Percentiles rank a stretch among this genome's conserved stretches.
phyloP scores from a whole-genome alignment of 345 rosid species.

The Toxicodendron radicans region DNA sequence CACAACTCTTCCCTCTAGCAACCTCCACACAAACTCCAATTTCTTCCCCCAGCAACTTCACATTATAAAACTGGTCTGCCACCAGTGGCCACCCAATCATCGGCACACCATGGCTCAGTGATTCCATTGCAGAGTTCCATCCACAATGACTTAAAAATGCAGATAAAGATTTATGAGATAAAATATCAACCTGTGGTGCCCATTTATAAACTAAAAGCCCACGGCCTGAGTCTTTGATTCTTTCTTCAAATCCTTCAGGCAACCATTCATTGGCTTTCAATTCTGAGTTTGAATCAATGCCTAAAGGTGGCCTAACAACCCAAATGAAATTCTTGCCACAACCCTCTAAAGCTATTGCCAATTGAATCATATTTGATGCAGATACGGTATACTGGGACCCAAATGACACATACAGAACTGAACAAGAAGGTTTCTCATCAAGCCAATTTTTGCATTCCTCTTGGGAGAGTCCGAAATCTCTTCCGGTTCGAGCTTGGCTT shows the following conservation, averaged over 20 bases:
- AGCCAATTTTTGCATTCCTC: slow-evolving; percentile 32
- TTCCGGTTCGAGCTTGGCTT: slow-evolving; percentile 22
- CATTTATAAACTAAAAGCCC: slow-evolving; percentile 29
- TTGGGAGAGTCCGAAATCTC: slow-evolving; percentile 17
- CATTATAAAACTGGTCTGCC: slow-evolving; percentile 36
- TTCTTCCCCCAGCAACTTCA: slow-evolving; percentile 27
- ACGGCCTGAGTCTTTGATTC: slow-evolving; percentile 12
- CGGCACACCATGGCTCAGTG: slow-evolving; percentile 31
- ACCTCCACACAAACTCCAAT: slow-evolving; percentile 31
- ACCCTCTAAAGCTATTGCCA: slow-evolving; percentile 34
- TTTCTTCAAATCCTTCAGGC: slow-evolving; percentile 32
- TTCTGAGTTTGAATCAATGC: slow-evolving; percentile 31
- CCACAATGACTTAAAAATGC: slow-evolving; percentile 39
- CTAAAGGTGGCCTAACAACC: slow-evolving; percentile 34
- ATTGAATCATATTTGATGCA: slow-evolving; percentile 25
- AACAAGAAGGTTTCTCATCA: slow-evolving; percentile 18
- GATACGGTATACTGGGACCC: slow-evolving; percentile 32
- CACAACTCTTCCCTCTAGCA: too few relatives aligned
- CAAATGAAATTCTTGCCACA: slow-evolving; percentile 32
- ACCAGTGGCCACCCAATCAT: slow-evolving; percentile 34
- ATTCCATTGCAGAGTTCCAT: slow-evolving; percentile 42
- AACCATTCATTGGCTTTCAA: slow-evolving; percentile 27
- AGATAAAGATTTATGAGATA: slow-evolving; percentile 28
- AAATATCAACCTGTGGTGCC: slow-evolving; percentile 38
- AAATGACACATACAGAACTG: slow-evolving; percentile 28